These are phyloP conservation scores for Aspergillus sp. DNA, from an alignment of 2,329 filamentous ascomycete species.

Conservation along the genomic window DNA sequence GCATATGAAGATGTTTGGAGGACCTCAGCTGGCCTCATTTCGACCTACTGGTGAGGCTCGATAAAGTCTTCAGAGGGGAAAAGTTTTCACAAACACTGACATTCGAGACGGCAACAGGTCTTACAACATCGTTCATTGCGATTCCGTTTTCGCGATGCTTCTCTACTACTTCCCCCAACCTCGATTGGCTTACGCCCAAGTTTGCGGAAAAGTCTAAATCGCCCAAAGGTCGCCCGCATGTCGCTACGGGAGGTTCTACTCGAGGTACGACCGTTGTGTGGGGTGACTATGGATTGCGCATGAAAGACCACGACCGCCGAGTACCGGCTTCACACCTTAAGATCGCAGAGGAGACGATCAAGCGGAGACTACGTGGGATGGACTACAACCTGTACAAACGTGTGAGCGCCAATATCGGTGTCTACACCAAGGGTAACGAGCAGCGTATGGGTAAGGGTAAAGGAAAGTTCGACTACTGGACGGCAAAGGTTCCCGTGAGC, in stretches of 20 bases:
- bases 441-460: constrained; percentile 99
- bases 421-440: constrained; percentile 93
- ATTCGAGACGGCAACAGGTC: constrained; percentile 12
- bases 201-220: constrained; percentile 79
- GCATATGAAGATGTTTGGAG: constrained; percentile 29
- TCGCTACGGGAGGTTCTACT: constrained; percentile 80
- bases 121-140: constrained; percentile 20
- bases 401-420: constrained; percentile 85
- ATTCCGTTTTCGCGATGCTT: constrained; percentile 55
- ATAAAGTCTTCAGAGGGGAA: constrained; percentile 1
- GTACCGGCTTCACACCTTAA: constrained; percentile 82
- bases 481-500: constrained; percentile 79
- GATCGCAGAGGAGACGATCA: constrained; percentile 90
- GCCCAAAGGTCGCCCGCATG: constrained; percentile 76
- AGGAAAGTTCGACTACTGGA: constrained; percentile 95
- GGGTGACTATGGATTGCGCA: constrained; percentile 91
- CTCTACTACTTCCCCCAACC: constrained; percentile 58
- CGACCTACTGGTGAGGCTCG: constrained; percentile 28
- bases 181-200: constrained; percentile 76
- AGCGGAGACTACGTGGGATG: constrained; percentile 76
- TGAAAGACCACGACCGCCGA: constrained; percentile 87
- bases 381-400: constrained; percentile 90
- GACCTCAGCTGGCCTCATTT: constrained; percentile 27
- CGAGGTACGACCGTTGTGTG: constrained; percentile 93
- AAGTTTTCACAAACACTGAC: constrained; percentile 14